Percentiles rank a stretch among this genome's conserved stretches.
Conservation (phyloP, 805 yeast species). For the Jamesozyma rosinii region DNA sequence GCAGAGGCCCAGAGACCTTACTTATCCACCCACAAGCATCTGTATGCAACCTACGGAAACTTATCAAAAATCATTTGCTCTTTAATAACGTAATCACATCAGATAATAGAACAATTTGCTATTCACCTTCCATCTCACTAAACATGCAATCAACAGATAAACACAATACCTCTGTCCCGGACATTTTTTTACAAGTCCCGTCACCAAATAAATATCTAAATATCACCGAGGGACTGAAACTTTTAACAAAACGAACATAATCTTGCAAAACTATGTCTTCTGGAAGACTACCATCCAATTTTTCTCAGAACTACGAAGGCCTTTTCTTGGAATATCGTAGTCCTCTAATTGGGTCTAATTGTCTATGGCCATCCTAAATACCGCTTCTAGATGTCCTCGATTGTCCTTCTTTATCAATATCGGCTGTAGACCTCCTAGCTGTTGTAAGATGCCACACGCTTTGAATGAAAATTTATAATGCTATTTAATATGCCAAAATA, state of each 20-base stretch:
- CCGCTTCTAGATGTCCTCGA: constrained; percentile 5
- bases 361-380: constrained; percentile 6
- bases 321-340: neutral
- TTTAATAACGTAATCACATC: constrained; percentile 9
- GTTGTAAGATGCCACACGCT: neutral
- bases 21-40: constrained; percentile 15
- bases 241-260: constrained; percentile 13
- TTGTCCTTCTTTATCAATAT: neutral
- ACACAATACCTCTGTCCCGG: constrained; percentile 8
- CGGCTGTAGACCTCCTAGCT: constrained; percentile 8
- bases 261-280: constrained; percentile 11
- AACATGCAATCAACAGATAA: constrained; percentile 7
- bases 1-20: constrained; percentile 13
- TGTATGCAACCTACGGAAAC: constrained; percentile 15
- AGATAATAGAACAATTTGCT: constrained; percentile 9
- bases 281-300: constrained; percentile 6
- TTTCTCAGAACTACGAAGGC: constrained; percentile 2
- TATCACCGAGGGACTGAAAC: constrained; percentile 14
- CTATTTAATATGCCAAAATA: constrained; percentile 4
- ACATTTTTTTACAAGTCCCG: constrained; percentile 13
- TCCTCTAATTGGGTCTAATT: neutral
- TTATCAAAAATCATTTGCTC: constrained; percentile 15
- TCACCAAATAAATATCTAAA: constrained; percentile 16
- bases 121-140: constrained; percentile 9
- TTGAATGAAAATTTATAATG: constrained; percentile 3